Conservation (phyloP, 169 alveolate genomes). For the Plasmodium cynomolgi region DNA sequence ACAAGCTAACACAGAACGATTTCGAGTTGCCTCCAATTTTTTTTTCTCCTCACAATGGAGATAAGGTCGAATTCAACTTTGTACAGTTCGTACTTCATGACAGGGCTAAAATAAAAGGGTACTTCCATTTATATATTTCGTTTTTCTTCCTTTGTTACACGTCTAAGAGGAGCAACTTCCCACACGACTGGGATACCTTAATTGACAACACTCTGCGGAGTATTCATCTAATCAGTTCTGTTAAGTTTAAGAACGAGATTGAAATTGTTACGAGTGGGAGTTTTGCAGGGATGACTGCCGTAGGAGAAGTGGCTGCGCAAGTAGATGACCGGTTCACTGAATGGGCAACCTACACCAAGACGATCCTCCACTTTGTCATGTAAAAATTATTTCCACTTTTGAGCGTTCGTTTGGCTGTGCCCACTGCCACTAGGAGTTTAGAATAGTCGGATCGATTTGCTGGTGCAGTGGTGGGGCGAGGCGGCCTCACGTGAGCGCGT, state of each 20-base stretch:
- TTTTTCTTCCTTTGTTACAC: constrained; percentile 44
- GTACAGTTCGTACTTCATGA: neutral
- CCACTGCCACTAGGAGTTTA: neutral
- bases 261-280: constrained; percentile 23
- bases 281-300: neutral
- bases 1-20: neutral
- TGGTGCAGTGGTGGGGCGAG: neutral
- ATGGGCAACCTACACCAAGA: neutral
- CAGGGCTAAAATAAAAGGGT: constrained; percentile 1
- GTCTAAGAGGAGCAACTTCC: neutral
- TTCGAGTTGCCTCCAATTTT: constrained; percentile 30
- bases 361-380: neutral
- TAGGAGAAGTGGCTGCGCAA: neutral
- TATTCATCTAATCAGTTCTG: constrained; percentile 29
- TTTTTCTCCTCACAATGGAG: constrained; percentile 16
- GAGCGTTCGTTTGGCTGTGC: neutral
- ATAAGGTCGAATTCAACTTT: neutral
- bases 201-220: constrained; percentile 15
- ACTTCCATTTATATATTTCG: constrained; percentile 35
- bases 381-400: neutral
- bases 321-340: neutral
- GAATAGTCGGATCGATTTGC: no score
- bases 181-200: constrained; percentile 35
- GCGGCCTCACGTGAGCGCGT: neutral
- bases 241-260: constrained; percentile 64